Base-by-base conservation (phyloP, 306 rosid genomes). In the Lathyrus oleraceus region DNA sequence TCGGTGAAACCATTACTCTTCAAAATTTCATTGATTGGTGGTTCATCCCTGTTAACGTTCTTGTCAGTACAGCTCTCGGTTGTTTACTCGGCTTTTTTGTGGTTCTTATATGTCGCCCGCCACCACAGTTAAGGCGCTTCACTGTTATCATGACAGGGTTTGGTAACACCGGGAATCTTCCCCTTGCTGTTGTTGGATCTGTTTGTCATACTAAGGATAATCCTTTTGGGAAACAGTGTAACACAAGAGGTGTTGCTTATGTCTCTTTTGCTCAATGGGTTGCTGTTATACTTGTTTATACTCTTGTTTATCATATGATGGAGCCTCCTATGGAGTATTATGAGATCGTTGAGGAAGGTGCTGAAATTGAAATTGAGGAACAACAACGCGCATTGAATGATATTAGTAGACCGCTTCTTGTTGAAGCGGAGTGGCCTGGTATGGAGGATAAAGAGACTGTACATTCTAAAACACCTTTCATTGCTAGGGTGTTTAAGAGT, bases 401-500 rank as follows among this genome's bases (percentile, higher is more conserved):
- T 80, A 49, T 80, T 9, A 85, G 98, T 69, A 86, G 88, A 59
- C 91, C 96, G 10, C 85, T 92, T 5, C 95, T 92, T 71, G 91
- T 89, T 5, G 98, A 92, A 83, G 98, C 98, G 28, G 98, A 92
- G 72, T 92, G 98, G 98, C 98, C 96, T 2, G 95, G 92, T n/a
- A 89, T 92, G 43, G 96, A 89, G 79, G 91, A 89, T 59, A 89
- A 89, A 72, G 98, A 81, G 81, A 89, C 96, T 10, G 96, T 85
- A 67, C 91, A 87, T 79, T 92, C 88, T 63, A 89, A 89, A 84
- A 79, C 87, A 30, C 91, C 96, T 64, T 89, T 82, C 48, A 87
- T 87, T 72, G 96, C 96, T 25, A 75, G 87, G 76, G 19, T 83
- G 56, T 87, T 92, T 59, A 76, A 81, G 36, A 82, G 79, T 80